phyloP scores from a whole-genome alignment of 1,139 yeast genomes.

The Yamadazyma triangularis region DNA sequence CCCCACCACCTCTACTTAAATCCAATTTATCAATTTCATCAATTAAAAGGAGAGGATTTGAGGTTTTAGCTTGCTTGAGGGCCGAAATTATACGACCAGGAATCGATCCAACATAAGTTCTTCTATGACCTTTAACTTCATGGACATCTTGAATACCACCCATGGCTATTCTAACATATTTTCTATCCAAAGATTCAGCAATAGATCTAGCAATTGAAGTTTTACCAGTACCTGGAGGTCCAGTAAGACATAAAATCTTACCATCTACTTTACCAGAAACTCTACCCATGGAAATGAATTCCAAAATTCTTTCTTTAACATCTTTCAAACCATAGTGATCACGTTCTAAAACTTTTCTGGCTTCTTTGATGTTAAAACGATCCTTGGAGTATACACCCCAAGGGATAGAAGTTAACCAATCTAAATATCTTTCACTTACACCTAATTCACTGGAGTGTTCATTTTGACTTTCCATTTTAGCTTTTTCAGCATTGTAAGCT shows the following conservation, averaged over 20 bases:
- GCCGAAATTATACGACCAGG: slow-evolving; percentile 94
- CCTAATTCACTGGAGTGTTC: slow-evolving; percentile 77
- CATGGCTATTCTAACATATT: slow-evolving; percentile 87
- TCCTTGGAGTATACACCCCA: slow-evolving; percentile 90
- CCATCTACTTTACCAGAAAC: slow-evolving; percentile 87
- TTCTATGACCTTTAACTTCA: slow-evolving; percentile 94
- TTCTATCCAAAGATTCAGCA: slow-evolving; percentile 81
- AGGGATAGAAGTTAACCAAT: slow-evolving; percentile 91
- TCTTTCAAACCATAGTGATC: slow-evolving; percentile 82
- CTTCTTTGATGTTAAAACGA: slow-evolving; percentile 69
- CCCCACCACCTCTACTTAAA: slow-evolving; percentile 73
- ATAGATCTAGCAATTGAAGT: slow-evolving; percentile 93
- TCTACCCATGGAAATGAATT: slow-evolving; percentile 79
- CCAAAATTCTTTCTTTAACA: slow-evolving; percentile 75
- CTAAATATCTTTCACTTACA: slow-evolving; percentile 80
- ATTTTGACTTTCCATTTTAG: slow-evolving; percentile 60
- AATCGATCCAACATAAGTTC: slow-evolving; percentile 94
- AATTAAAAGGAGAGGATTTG: slow-evolving; percentile 85
- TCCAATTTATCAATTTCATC: slow-evolving; percentile 90
- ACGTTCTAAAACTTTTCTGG: slow-evolving; percentile 65
- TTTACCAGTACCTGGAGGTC: slow-evolving; percentile 99
- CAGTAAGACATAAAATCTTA: slow-evolving; percentile 89
- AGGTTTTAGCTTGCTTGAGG: slow-evolving; percentile 81
- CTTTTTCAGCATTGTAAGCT: slow-evolving; percentile 81
- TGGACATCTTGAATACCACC: slow-evolving; percentile 98